A percentile compares a stretch with the other conserved stretches of the same genome.
Conservation (phyloP, 345 rosid genomes). For the Orychophragmus violaceus region DNA sequence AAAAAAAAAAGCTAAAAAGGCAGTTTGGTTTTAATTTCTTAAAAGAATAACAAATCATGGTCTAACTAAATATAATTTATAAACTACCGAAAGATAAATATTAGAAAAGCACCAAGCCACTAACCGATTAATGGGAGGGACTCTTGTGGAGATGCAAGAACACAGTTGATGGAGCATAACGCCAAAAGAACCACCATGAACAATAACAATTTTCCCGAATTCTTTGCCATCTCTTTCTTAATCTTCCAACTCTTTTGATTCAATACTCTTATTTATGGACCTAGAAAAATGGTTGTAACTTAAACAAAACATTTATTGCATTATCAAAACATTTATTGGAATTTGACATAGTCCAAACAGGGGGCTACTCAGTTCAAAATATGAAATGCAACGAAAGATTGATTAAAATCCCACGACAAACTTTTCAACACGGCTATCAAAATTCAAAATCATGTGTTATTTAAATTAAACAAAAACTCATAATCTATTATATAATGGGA, state of each 20-base stretch:
- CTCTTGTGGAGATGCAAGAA: not conserved
- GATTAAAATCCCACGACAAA: not conserved
- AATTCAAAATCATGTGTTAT: not conserved
- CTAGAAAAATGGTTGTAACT: not conserved
- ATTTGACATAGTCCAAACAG: not conserved
- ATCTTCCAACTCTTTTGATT: not conserved
- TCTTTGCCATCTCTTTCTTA: not conserved
- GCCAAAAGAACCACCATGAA: conserved; percentile 1
- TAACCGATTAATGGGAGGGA: not conserved
- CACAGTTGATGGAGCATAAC: not conserved
- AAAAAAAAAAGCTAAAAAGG: too few species aligned
- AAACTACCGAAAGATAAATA: too few species aligned
- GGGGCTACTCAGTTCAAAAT: too few species aligned
- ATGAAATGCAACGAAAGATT: too few species aligned
- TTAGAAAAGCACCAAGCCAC: not conserved
- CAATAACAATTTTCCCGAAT: not conserved
- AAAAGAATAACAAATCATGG: not conserved
- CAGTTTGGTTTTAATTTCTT: not conserved
- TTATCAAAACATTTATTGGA: not conserved
- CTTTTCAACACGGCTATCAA: not conserved
- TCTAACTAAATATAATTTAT: too few species aligned
- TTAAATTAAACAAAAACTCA: too few species aligned
- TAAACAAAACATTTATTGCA: not conserved
- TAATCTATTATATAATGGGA: too few species aligned
- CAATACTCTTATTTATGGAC: not conserved